Percentiles rank a stretch among this genome's conserved stretches.
These are phyloP conservation scores for Chalara sp. DNA, from an alignment of 2,329 filamentous ascomycete species.

Conservation along the genomic window DNA sequence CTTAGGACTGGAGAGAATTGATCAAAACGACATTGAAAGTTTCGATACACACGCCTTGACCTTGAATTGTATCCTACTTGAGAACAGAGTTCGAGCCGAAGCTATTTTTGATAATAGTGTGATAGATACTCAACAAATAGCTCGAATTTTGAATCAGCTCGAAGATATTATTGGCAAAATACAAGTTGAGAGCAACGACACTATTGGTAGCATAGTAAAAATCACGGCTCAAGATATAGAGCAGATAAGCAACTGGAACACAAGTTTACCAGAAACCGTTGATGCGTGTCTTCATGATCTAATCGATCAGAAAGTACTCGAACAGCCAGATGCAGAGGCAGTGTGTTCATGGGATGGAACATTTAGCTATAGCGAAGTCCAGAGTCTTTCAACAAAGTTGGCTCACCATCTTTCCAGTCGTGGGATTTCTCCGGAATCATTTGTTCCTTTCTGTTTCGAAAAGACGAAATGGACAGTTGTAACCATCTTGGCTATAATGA, in stretches of 20 bases:
- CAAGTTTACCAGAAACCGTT: background rate
- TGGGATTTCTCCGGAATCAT: too few relatives aligned
- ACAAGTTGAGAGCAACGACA: background rate
- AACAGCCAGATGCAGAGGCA: background rate
- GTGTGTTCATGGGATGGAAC: constrained; percentile 19
- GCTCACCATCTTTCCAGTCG: too few relatives aligned
- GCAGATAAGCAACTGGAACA: background rate
- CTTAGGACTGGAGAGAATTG: background rate
- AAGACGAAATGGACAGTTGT: background rate
- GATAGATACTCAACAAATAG: background rate
- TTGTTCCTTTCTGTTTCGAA: background rate
- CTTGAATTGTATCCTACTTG: background rate
- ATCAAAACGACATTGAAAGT: background rate
- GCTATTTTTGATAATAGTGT: background rate
- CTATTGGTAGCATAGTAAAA: background rate
- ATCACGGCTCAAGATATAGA: background rate
- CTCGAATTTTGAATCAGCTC: background rate
- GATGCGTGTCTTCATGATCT: constrained; percentile 6
- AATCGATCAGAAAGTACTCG: background rate
- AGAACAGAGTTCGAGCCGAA: background rate
- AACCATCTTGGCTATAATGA: background rate
- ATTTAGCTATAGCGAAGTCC: too few relatives aligned
- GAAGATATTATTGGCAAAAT: background rate
- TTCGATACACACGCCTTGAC: background rate
- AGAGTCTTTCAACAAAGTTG: too few relatives aligned